A percentile compares a stretch with the other conserved stretches of the same genome.
Conservation (phyloP, 2,329 filamentous ascomycete species). For the Graphiopsis chlorocephala region DNA sequence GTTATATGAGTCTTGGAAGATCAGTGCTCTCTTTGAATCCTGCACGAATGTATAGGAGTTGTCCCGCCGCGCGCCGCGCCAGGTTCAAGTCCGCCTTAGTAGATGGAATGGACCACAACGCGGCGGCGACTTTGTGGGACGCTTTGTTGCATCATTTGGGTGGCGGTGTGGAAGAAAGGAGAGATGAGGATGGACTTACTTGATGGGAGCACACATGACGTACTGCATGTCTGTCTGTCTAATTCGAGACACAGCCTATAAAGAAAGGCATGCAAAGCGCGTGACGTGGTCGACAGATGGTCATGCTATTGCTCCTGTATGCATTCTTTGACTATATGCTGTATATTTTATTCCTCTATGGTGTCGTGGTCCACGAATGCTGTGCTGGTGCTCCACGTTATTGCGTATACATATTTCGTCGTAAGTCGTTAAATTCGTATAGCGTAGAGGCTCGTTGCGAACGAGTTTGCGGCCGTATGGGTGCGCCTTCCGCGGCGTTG, state of each 20-base stretch:
- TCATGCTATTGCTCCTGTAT: neutral
- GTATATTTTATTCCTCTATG: neutral
- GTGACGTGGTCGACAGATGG: neutral
- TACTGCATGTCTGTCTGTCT: too few relatives aligned
- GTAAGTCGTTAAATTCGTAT: slow-evolving; percentile 7
- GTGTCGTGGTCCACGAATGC: neutral
- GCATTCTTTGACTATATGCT: neutral
- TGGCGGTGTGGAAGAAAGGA: neutral
- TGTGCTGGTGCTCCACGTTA: neutral
- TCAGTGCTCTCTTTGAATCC: slow-evolving; percentile 24
- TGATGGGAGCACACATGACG: too few relatives aligned
- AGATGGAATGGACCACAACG: neutral
- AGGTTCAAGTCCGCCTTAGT: neutral
- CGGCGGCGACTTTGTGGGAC: neutral
- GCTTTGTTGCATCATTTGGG: slow-evolving; percentile 6
- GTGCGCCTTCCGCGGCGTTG: slow-evolving; percentile 23
- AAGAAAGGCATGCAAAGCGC: too few relatives aligned
- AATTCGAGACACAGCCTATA: too few relatives aligned
- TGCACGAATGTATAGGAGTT: slow-evolving; percentile 13
- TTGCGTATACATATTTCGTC: neutral
- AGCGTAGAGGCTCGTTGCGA: neutral
- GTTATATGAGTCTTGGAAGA: neutral
- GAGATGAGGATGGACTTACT: too few relatives aligned
- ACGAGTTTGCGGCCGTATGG: neutral
- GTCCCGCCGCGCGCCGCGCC: neutral